phyloP scores from a whole-genome alignment of 1,139 yeast species.

The Lodderomyces pseudojiufengensis region DNA sequence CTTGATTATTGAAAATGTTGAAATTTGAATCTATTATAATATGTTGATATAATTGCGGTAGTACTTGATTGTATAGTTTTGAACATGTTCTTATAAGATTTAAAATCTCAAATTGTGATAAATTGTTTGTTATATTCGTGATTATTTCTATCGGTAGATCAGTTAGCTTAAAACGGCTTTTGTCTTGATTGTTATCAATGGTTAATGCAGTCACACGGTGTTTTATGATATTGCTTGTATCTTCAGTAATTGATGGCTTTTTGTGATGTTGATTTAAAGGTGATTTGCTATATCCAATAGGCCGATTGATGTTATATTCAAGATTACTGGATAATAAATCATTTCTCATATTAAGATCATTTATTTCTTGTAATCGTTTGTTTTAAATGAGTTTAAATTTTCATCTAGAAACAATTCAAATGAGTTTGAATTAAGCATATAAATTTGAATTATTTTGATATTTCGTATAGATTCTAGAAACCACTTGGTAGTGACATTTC shows the following conservation, averaged over 20 bases:
- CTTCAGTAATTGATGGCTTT: too few species aligned
- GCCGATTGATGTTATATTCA: constrained; percentile 16
- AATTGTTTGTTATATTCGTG: constrained; percentile 25
- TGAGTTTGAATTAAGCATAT: too few species aligned
- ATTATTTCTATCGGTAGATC: constrained; percentile 39
- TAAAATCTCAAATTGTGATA: constrained; percentile 42
- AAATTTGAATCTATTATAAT: constrained; percentile 38
- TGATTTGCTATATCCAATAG: constrained; percentile 26
- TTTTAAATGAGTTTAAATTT: too few species aligned
- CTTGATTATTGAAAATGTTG: constrained; percentile 31
- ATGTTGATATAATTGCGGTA: constrained; percentile 34
- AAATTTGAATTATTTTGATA: too few species aligned
- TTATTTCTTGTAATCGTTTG: too few species aligned
- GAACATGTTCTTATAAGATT: constrained; percentile 30
- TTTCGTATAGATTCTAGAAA: too few species aligned
- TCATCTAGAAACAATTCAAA: background rate
- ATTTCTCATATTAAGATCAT: too few species aligned
- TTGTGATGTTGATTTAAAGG: constrained; percentile 15
- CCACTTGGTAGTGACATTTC: too few species aligned
- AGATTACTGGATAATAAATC: background rate
- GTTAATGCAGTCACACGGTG: background rate
- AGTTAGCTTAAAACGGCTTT: constrained; percentile 17
- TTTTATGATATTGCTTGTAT: too few species aligned
- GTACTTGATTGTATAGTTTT: constrained; percentile 26
- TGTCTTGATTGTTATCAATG: too few species aligned